A percentile compares a stretch with the other conserved stretches of the same genome.
Evolutionary conservation across 2,329 filamentous ascomycete species (phyloP).

Genomic region (Aureobasidium vineae): DNA sequence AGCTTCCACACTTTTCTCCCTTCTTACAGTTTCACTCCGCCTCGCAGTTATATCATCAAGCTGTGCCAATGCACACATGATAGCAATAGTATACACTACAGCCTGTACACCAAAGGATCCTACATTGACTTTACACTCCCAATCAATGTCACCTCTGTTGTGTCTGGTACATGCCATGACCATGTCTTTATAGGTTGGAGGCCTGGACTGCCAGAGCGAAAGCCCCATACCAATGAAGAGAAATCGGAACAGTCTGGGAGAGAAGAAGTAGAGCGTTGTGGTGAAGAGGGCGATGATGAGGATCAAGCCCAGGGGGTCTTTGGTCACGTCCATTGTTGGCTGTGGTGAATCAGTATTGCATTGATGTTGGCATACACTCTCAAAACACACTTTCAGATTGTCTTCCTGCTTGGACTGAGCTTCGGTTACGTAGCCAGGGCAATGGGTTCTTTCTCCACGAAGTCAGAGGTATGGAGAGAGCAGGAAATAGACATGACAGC

Average conservation of each 20-base stretch:
- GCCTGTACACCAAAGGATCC: background rate
- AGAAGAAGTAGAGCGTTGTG: background rate
- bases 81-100: background rate
- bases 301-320: background rate
- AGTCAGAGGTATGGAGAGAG: too few relatives aligned
- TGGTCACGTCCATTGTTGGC: background rate
- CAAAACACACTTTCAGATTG: too few relatives aligned
- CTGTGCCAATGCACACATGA: background rate
- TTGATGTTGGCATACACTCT: too few relatives aligned
- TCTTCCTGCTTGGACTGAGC: too few relatives aligned
- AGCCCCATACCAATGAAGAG: background rate
- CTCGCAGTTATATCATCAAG: background rate
- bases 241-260: background rate
- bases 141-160: background rate
- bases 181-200: background rate
- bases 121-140: background rate
- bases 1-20: background rate
- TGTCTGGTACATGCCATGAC: background rate
- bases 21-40: background rate
- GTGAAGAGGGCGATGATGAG: background rate
- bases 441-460: too few relatives aligned
- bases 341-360: too few relatives aligned
- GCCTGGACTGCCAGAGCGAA: background rate
- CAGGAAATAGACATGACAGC: too few relatives aligned
- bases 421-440: too few relatives aligned